Conservation (phyloP, 257 asterid genomes). For the Knoxia roxburghii region DNA sequence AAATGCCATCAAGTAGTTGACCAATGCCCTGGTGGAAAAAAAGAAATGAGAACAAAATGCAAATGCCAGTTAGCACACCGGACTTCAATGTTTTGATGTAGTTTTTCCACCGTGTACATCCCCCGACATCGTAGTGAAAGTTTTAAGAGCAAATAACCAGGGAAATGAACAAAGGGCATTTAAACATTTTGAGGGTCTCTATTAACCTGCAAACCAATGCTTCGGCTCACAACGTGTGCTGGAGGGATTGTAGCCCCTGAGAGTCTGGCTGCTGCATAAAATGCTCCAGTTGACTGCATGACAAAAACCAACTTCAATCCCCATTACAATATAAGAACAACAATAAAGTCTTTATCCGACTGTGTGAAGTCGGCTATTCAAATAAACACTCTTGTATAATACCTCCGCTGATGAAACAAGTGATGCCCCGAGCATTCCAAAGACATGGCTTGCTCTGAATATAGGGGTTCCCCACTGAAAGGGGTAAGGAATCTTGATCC, state of each 20-base stretch:
- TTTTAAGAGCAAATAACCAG: background rate
- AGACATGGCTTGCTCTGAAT: slow-evolving; percentile 73
- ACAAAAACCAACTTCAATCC: slow-evolving; percentile 11
- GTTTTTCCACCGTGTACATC: background rate
- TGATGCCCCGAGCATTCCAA: slow-evolving; percentile 98
- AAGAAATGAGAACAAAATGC: background rate
- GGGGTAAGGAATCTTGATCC: slow-evolving; percentile 51
- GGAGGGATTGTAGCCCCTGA: slow-evolving; percentile 98
- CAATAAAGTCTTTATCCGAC: too few species aligned
- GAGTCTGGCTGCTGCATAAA: slow-evolving; percentile 92
- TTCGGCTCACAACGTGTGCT: slow-evolving; percentile 76
- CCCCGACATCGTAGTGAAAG: background rate
- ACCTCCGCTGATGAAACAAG: slow-evolving; percentile 98
- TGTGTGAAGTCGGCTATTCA: too few species aligned
- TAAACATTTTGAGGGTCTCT: background rate
- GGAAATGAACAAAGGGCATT: background rate
- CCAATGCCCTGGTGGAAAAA: slow-evolving; percentile 66
- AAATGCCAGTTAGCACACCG: background rate
- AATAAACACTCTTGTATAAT: background rate
- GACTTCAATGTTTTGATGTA: background rate
- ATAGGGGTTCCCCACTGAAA: slow-evolving; percentile 38
- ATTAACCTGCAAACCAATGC: slow-evolving; percentile 91
- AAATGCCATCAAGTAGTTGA: slow-evolving; percentile 86
- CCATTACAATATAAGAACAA: background rate
- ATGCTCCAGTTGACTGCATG: slow-evolving; percentile 83